phyloP scores from a whole-genome alignment of 345 rosid genomes.

The Mallotus nudiflorus region DNA sequence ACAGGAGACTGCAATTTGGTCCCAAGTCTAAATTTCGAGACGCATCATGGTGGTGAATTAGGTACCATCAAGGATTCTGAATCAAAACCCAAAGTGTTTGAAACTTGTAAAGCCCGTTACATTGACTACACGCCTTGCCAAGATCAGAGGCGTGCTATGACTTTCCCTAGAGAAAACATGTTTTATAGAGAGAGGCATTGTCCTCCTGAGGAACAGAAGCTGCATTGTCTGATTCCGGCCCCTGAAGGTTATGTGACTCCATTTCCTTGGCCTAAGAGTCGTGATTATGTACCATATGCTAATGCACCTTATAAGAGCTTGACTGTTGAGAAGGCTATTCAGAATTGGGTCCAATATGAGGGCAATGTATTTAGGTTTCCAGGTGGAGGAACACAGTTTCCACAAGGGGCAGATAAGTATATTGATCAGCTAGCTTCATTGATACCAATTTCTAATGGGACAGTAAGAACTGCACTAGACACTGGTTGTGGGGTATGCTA shows the following conservation, averaged over 20 bases:
- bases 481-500: slow-evolving; percentile 97
- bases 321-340: slow-evolving; percentile 98
- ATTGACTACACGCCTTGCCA: slow-evolving; percentile 98
- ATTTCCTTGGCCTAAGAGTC: slow-evolving; percentile 98
- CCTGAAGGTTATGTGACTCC: slow-evolving; percentile 97
- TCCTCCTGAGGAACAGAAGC: slow-evolving; percentile 65
- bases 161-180: slow-evolving; percentile 93
- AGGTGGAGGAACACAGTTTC: slow-evolving; percentile 99
- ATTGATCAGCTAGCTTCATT: slow-evolving; percentile 93
- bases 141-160: slow-evolving; percentile 96
- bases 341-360: slow-evolving; percentile 98
- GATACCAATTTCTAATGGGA: slow-evolving; percentile 83
- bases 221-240: slow-evolving; percentile 83
- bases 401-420: slow-evolving; percentile 97
- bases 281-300: slow-evolving; percentile 95
- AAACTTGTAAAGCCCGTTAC: slow-evolving; percentile 64
- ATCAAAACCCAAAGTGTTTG: slow-evolving; percentile 51
- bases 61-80: slow-evolving; percentile 44
- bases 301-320: slow-evolving; percentile 98
- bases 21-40: slow-evolving; percentile 76
- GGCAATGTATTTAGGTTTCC: slow-evolving; percentile 97
- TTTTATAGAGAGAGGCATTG: slow-evolving; percentile 93
- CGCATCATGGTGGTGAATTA: slow-evolving; percentile 80
- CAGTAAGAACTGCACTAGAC: slow-evolving; percentile 93
- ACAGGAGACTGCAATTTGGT: slow-evolving; percentile 78